phyloP scores from a whole-genome alignment of 2,329 filamentous ascomycete genomes.

The Sporothrix schenckii region DNA sequence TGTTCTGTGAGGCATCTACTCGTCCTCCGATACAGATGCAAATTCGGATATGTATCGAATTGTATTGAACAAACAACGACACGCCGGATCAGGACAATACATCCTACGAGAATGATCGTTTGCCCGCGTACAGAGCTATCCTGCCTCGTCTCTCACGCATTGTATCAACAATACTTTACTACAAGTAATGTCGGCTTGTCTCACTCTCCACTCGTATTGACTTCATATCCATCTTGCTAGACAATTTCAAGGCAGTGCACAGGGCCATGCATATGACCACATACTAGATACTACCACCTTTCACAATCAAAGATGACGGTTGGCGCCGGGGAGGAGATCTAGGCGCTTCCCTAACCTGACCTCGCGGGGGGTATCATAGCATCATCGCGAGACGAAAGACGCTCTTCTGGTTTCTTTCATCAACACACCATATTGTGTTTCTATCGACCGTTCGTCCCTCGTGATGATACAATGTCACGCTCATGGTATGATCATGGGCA shows the following conservation, averaged over 20 bases:
- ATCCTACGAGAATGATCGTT: too few species aligned
- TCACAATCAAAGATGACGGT: neutral
- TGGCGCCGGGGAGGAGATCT: neutral
- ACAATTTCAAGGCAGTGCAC: neutral
- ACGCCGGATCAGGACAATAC: neutral
- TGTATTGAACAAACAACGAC: neutral
- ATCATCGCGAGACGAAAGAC: neutral
- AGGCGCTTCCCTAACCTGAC: neutral
- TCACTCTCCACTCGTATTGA: neutral
- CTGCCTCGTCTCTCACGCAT: neutral
- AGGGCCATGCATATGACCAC: neutral
- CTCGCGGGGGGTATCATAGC: neutral
- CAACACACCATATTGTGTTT: too few species aligned
- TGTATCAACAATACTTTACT: too few species aligned
- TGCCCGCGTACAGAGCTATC: neutral
- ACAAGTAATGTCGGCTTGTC: too few species aligned
- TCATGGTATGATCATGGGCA: neutral
- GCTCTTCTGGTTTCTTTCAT: neutral
- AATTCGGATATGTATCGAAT: neutral
- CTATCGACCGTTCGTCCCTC: neutral
- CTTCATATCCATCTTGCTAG: neutral
- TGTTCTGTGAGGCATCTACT: neutral
- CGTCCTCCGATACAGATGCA: neutral
- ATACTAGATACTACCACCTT: neutral
- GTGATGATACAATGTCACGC: neutral